Evolutionary conservation across 306 rosid species (phyloP).

Genomic region (Quercus aquifolioides): DNA sequence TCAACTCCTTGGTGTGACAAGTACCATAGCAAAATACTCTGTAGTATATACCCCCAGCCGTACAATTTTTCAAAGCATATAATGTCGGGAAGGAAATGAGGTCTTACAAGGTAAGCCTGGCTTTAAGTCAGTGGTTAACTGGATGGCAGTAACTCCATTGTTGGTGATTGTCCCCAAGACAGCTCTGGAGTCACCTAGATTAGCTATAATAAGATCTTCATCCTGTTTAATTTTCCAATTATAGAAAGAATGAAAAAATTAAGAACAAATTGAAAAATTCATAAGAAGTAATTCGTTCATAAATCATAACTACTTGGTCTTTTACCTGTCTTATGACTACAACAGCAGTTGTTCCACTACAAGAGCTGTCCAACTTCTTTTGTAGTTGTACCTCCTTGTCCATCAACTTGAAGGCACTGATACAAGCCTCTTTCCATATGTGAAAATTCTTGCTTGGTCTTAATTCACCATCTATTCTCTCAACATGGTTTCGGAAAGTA

Average conservation of each 20-base stretch:
- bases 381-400: slow-evolving; percentile 66
- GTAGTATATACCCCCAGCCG: too few relatives aligned
- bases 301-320: not conserved
- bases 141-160: slow-evolving; percentile 42
- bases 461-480: not conserved
- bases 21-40: too few relatives aligned
- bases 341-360: slow-evolving; percentile 75
- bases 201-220: slow-evolving; percentile 60
- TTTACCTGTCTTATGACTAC: slow-evolving; percentile 56
- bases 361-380: slow-evolving; percentile 48
- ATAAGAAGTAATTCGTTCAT: not conserved
- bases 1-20: too few relatives aligned
- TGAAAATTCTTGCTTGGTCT: slow-evolving; percentile 19
- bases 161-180: slow-evolving; percentile 56
- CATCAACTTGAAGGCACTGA: slow-evolving; percentile 59
- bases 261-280: not conserved
- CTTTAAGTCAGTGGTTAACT: slow-evolving; percentile 72
- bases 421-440: slow-evolving; percentile 44
- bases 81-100: not conserved
- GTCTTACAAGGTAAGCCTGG: slow-evolving; percentile 64
- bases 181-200: slow-evolving; percentile 86
- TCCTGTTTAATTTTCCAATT: slow-evolving; percentile 36
- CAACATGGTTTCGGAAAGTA: not conserved
- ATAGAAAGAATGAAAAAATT: not conserved
- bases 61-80: too few relatives aligned